Base-by-base conservation (phyloP, 139 green algal species). In the Chlorella sp. region DNA sequence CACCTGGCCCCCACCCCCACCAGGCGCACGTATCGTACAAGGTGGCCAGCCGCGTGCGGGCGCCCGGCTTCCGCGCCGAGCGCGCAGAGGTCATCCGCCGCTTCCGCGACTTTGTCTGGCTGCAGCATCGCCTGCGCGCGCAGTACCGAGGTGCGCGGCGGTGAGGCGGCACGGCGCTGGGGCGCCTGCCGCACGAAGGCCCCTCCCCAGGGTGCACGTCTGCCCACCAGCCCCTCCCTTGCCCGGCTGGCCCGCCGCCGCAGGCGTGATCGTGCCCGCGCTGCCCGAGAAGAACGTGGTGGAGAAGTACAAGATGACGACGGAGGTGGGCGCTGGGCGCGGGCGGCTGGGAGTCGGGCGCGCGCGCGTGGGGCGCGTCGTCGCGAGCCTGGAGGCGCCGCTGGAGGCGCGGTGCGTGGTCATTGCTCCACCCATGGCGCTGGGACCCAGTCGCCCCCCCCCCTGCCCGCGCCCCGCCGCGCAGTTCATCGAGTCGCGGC, bases 101-200 rank as follows among this genome's bases (percentile, higher is more conserved):
- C 17, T 98, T 97, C 83, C 73, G 86, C 1, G 95, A 98, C 83
- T 98, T 98, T 73, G 81, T 87, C 1, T 97, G 91, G 91, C 86
- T 99, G 51, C 80, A 90, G 50, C 71, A 87, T 17, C 85, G 90
- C 67, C 87, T 98, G 41, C 74, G 84, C 19, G 91, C 95, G 35
- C 79, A 91, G 67, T 83, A 97, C 76, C 38, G 69, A 60, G 81
- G 84, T 85, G 60, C n/a, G 67, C 31, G 11, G 5, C 43, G 43
- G 29, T 63, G 21, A 31, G 29, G n/a, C 5, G 23, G 23, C 2
- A 5, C 15, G 59, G 59, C 31, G 25, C 12, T 43, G 31, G 31
- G 59, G 27, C 2, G 59, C 59, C 2, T 42, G 31, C 9, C 31
- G 21, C 53, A 35, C 25, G 21, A 2, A 4, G 4, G 29, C 19